Evolutionary conservation across 805 yeast species (phyloP), one percentile per base, ranked within the genome.

Genomic region (Deakozyma indianensis): DNA sequence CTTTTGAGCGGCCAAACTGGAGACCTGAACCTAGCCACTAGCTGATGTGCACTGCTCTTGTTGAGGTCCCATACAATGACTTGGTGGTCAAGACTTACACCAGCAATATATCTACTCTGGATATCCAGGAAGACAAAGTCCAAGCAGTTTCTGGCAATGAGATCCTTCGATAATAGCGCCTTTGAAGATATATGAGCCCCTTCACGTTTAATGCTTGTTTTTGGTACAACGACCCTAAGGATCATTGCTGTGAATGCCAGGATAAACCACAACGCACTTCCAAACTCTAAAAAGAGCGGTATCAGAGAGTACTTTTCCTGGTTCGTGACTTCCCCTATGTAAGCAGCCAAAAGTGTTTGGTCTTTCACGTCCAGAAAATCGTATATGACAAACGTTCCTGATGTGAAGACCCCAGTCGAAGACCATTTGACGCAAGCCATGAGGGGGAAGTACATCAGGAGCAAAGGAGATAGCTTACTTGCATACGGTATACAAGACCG

Each of bases 71-170:
- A 84, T 9, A 83, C 74, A 25, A 76, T 59, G 3, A 84, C 69
- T 48, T 70, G 74, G 52, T 81, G 87, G 53, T 84, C 94, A 56
- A 85, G 64, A 3, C 88, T 90, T 23, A 81, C 71, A 1, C 83
- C 77, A 22, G 83, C 68, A 53, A 82, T 79, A 44, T 46, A 46
- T 4, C 56, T 48, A 5, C 48, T 50, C 29, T 54, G 50, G 16
- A 46, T 35, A 15, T 47, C 62, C 9, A 82, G 64, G 47, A 70
- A 71, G 27, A 80, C 68, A 3, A 83, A 69, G 57, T 85, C 94
- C 43, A 83, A 63, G 22, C 66, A 61, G 57, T 80, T 88, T 3
- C 77, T 67, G 9, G 68, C 78, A 23, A 64, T 58, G 15, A 69
- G 67, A 45, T 63, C 71, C 62, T 66, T 74, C 53, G 54, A 63